Evolutionary conservation across 345 rosid genomes (phyloP).

Genomic region (Leavenworthia alabamica): DNA sequence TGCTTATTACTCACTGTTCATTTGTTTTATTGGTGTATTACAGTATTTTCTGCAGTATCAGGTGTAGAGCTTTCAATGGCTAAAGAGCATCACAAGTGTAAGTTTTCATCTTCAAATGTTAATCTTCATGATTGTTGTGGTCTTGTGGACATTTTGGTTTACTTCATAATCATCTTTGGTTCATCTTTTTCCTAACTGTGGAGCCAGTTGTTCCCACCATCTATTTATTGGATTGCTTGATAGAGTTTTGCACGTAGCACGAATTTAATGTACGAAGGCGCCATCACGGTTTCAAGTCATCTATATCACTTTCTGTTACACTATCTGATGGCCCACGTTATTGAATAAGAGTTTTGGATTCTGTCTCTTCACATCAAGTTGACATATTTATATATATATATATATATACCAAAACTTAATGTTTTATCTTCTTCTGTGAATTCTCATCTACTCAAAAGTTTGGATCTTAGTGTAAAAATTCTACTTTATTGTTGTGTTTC

Average conservation of each 20-base stretch:
- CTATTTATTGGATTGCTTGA: slow-evolving; percentile 19
- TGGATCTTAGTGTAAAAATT: slow-evolving; percentile 14
- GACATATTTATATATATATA: not conserved
- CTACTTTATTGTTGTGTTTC: not conserved
- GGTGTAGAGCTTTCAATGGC: slow-evolving; percentile 79
- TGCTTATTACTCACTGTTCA: slow-evolving; percentile 3
- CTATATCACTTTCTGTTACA: slow-evolving; percentile 5
- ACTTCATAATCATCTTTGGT: not conserved
- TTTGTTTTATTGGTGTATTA: slow-evolving; percentile 6
- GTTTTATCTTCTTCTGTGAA: slow-evolving; percentile 4
- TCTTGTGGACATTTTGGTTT: slow-evolving; percentile 1
- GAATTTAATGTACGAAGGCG: not conserved
- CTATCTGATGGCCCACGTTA: slow-evolving; percentile 18
- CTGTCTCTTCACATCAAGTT: slow-evolving; percentile 17
- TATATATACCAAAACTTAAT: not conserved
- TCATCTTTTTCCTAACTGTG: slow-evolving; percentile 2
- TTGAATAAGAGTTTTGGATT: slow-evolving; percentile 22
- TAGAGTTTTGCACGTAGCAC: slow-evolving; percentile 26
- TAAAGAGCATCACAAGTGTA: slow-evolving; percentile 78
- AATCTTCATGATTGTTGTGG: not conserved
- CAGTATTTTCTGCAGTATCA: slow-evolving; percentile 90
- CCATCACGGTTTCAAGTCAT: not conserved
- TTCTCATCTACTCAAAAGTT: slow-evolving; percentile 4
- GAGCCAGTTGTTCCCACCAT: slow-evolving; percentile 19
- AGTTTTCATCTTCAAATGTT: slow-evolving; percentile 13